These are phyloP conservation scores for Psilocybe subaeruginosa DNA, from an alignment of 768 basidiomycete genomes.

Conservation along the genomic window DNA sequence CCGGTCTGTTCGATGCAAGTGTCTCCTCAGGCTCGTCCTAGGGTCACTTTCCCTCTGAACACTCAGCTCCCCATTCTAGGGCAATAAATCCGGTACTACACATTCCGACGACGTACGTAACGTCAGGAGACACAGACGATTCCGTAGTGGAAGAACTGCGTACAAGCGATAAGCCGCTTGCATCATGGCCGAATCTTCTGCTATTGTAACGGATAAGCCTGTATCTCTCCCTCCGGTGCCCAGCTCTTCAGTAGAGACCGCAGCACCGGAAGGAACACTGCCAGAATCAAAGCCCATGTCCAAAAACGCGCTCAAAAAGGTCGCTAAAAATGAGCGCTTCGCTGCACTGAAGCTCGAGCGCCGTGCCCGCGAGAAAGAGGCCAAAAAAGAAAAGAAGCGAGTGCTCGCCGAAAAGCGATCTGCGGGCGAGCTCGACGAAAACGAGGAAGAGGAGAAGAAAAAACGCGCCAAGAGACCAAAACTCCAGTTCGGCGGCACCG, in stretches of 20 bases:
- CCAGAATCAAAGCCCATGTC: slow-evolving; percentile 47
- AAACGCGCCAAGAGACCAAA: slow-evolving; percentile 44
- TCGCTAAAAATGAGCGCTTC: slow-evolving; percentile 68
- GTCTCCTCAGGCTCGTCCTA: not conserved
- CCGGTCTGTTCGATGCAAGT: slow-evolving; percentile 29
- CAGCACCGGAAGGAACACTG: not conserved
- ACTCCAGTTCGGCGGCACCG: slow-evolving; percentile 58
- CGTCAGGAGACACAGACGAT: not conserved
- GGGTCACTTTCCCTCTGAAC: not conserved
- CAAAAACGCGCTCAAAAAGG: slow-evolving; percentile 80
- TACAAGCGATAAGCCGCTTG: slow-evolving; percentile 1
- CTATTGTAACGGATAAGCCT: slow-evolving; percentile 1
- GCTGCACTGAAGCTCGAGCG: slow-evolving; percentile 73
- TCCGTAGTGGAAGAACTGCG: not conserved
- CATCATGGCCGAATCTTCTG: slow-evolving; percentile 14
- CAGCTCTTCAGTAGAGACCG: slow-evolving; percentile 5
- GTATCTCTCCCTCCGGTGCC: slow-evolving; percentile 3
- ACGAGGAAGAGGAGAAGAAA: slow-evolving; percentile 39
- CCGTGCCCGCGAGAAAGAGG: slow-evolving; percentile 76
- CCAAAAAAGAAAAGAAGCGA: slow-evolving; percentile 74
- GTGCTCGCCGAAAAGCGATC: slow-evolving; percentile 61
- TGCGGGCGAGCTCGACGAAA: slow-evolving; percentile 62
- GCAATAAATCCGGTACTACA: not conserved
- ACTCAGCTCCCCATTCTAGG: not conserved
- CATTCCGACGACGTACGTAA: not conserved